Base-by-base conservation (phyloP, 768 basidiomycete species). In the Tricholoma matsutake region DNA sequence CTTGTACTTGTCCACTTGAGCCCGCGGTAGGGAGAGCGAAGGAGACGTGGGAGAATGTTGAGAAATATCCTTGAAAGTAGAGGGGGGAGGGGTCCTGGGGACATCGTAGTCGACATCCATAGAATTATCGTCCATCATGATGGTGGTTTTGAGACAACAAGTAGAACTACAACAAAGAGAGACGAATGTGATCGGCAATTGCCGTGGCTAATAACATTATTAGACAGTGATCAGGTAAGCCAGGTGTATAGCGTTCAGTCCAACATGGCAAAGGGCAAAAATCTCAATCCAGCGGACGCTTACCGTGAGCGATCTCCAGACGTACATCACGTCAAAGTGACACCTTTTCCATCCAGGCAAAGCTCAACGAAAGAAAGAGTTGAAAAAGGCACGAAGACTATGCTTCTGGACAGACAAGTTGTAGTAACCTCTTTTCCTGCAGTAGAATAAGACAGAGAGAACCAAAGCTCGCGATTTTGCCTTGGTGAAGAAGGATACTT, bases 401-500 rank as follows among this genome's bases (percentile, higher is more conserved):
- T 22, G 3, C 35, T 52, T 47, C 18, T 39, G 39, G 18, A 64
- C 64, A 51, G 63, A 59, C 53, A 62, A 61, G 49, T n/a, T 57
- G 54, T 37, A 47, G 54, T 57, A 63, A 71, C 53, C 45, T 45
- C 56, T 34, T 57, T 57, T 59, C 66, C 56, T 81, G 75, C 75
- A 86, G 83, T 88, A 96, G 94, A 96, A 98, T 81, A 98, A 97
- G 80, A 76, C 88, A 71, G 87, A 84, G 59, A 82, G 96, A 59
- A 75, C 83, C 54, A 94, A 96, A 75, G 76, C 86, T 14, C 84
- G 92, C 65, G 95, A 98, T 70, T 87, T 95, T 71, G 81, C 91
- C n/a, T 81, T 93, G 31, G 90, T 97, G 43, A 98, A 98, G 81
- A 94, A 94, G 75, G 95, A 98, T 69, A 97, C 95, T 3, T 77